Percentiles rank a stretch among this genome's conserved stretches.
These are phyloP conservation scores for Verticillium isaacii DNA, from an alignment of 2,329 filamentous ascomycete genomes.

Conservation along the genomic window DNA sequence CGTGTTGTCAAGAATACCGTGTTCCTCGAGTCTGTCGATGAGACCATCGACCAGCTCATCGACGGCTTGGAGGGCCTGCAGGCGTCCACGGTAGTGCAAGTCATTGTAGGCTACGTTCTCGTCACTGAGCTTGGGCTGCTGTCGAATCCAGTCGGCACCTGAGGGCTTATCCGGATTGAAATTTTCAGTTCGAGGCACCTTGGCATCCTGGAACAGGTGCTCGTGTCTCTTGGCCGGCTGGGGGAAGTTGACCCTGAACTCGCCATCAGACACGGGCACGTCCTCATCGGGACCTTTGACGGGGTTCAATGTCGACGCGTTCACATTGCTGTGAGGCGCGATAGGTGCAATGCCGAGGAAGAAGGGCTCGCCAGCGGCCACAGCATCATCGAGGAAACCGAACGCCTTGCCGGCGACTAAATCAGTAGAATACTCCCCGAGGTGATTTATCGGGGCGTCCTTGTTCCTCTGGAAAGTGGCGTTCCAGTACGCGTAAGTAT, in stretches of 20 bases:
- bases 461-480: slow-evolving; percentile 58
- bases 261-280: slow-evolving; percentile 51
- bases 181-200: slow-evolving; percentile 57
- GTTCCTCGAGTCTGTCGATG: slow-evolving; percentile 24
- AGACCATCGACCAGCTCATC: slow-evolving; percentile 39
- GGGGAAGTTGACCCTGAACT: slow-evolving; percentile 26
- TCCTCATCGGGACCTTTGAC: slow-evolving; percentile 48
- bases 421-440: slow-evolving; percentile 45
- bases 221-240: slow-evolving; percentile 48
- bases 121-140: slow-evolving; percentile 27
- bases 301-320: slow-evolving; percentile 37
- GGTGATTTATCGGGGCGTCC: slow-evolving; percentile 32
- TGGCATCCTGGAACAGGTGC: slow-evolving; percentile 53
- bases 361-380: slow-evolving; percentile 47
- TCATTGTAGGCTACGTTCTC: slow-evolving; percentile 29
- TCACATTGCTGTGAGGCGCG: slow-evolving; percentile 24
- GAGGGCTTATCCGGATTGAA: slow-evolving; percentile 55
- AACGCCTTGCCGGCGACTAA: slow-evolving; percentile 54
- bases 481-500: slow-evolving; percentile 65
- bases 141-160: slow-evolving; percentile 38
- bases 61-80: slow-evolving; percentile 38
- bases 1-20: slow-evolving; percentile 32
- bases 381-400: slow-evolving; percentile 57
- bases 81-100: slow-evolving; percentile 32
- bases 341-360: slow-evolving; percentile 51